Base-by-base conservation (phyloP, 306 rosid genomes). In the Dicorynia guianensis region DNA sequence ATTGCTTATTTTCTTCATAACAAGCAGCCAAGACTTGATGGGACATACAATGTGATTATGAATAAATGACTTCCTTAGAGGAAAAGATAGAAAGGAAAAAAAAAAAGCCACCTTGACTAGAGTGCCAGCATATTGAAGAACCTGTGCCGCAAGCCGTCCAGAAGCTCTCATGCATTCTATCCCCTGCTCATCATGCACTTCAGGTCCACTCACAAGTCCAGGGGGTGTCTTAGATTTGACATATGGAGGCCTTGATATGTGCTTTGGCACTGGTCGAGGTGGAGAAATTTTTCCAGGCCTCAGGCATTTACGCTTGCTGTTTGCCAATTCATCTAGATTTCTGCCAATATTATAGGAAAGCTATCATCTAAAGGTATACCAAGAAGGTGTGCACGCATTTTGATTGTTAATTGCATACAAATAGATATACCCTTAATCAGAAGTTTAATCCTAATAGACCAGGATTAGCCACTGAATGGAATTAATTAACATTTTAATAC, bases 61-160 rank as follows among this genome's bases (percentile, higher is more conserved):
- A 44, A 58, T 7, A 55, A 47, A 34, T 68, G 58, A 77, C 11
- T 25, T 25, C 30, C 30, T 25, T 25, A 25, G 30, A 25, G 30
- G 30, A 25, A 13, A 6, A 59, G 39, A 33, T n/a, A n/a, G n/a
- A 68, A 73, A 81, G 58, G 43, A 48, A 77, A 44, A 25, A 49
- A 79, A 36, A 54, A 71, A 65, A 59, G 52, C 85, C 81, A 92
- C 98, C 97, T 89, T 90, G 86, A 95, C 97, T 74, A 92, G 81
- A 57, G 96, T 80, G 73, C 98, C 97, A 67, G 97, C 98, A 86
- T 85, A 83, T 79, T 90, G 89, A 74, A 95, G 97, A 92, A 95
- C 97, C 79, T 87, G 87, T 0, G 97, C 98, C n/a, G 98, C 97
- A 77, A 95, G 97, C 85, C 82, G 81, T 74, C 97, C 98, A 13